Conservation (phyloP, 2,329 filamentous ascomycete species). For the Helminthosporium solani region DNA sequence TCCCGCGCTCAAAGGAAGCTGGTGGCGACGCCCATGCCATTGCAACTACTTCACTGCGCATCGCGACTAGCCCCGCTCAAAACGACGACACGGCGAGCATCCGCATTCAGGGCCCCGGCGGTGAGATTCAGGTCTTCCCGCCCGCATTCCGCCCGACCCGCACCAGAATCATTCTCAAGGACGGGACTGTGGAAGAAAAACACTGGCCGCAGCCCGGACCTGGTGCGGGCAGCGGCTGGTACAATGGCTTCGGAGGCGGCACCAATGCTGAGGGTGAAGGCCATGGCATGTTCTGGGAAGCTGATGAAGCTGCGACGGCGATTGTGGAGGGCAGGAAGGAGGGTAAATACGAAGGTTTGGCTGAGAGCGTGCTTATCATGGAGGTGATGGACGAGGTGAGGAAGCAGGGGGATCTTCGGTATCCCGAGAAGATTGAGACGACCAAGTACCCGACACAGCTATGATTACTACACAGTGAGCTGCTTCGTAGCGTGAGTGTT, state of each 20-base stretch:
- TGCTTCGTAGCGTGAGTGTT: no score
- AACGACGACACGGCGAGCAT: conserved; percentile 65
- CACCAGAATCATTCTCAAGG: conserved; percentile 61
- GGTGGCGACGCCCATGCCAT: conserved; percentile 67
- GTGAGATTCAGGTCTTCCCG: conserved; percentile 78
- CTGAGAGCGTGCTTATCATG: conserved; percentile 85
- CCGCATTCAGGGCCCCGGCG: conserved; percentile 76
- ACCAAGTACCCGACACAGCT: conserved; percentile 34
- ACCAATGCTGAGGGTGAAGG: conserved; percentile 59
- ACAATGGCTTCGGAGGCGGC: conserved; percentile 48
- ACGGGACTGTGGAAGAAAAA: conserved; percentile 52
- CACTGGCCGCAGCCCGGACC: conserved; percentile 49
- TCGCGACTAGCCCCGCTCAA: conserved; percentile 55
- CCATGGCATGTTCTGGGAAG: conserved; percentile 88
- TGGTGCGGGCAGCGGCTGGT: conserved; percentile 49
- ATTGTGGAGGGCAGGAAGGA: conserved; percentile 75
- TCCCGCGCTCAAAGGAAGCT: conserved; percentile 59
- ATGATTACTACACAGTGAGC: no score
- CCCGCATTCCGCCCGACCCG: conserved; percentile 68
- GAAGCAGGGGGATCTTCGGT: conserved; percentile 61
- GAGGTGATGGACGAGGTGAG: conserved; percentile 72
- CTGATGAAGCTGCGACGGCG: conserved; percentile 74
- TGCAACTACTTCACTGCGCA: conserved; percentile 52
- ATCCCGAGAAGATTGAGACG: conserved; percentile 67
- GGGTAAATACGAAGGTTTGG: conserved; percentile 62